These are phyloP conservation scores for Sporothrix variecibatus DNA, from an alignment of 2,329 filamentous ascomycete species.

Conservation along the genomic window DNA sequence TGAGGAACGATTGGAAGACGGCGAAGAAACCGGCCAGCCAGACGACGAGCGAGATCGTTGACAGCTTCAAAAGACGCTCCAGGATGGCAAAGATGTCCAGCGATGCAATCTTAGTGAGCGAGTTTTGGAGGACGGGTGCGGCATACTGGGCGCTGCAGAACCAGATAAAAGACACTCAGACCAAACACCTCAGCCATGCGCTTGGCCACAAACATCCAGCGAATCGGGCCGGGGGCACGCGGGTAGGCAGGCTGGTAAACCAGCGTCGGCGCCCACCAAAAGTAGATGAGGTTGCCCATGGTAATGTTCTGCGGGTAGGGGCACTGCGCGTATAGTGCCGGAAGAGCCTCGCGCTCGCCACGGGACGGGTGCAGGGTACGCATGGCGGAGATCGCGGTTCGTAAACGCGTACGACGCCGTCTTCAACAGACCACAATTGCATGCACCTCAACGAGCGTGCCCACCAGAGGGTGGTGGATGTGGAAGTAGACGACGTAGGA, in stretches of 20 bases:
- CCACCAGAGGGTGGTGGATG: slow-evolving; percentile 91
- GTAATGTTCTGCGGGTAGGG: slow-evolving; percentile 93
- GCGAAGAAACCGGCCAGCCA: slow-evolving; percentile 99
- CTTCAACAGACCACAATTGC: slow-evolving; percentile 95
- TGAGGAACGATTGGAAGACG: slow-evolving; percentile 88
- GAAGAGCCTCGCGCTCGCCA: slow-evolving; percentile 68
- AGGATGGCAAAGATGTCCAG: slow-evolving; percentile 79
- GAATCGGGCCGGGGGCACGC: slow-evolving; percentile 68
- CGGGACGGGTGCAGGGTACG: slow-evolving; percentile 75
- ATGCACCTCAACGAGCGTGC: slow-evolving; percentile 86
- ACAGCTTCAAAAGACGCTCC: slow-evolving; percentile 90
- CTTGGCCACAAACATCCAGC: slow-evolving; percentile 87
- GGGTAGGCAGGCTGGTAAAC: slow-evolving; percentile 98
- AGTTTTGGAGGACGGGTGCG: slow-evolving; percentile 84
- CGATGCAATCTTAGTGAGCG: slow-evolving; percentile 79
- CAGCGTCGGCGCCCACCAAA: slow-evolving; percentile 96
- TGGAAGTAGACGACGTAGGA: slow-evolving; percentile 86
- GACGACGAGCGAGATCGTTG: slow-evolving; percentile 91
- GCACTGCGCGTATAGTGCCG: slow-evolving; percentile 77
- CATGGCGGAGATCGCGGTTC: slow-evolving; percentile 90
- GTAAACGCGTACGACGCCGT: slow-evolving; percentile 94
- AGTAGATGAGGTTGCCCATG: slow-evolving; percentile 83
- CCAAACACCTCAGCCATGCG: slow-evolving; percentile 75
- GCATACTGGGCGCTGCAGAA: slow-evolving; percentile 93
- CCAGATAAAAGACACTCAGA: slow-evolving; percentile 91